Evolutionary conservation across 1,284 basidiomycete genomes (phyloP).

Genomic region (Puccinia novopanici): DNA sequence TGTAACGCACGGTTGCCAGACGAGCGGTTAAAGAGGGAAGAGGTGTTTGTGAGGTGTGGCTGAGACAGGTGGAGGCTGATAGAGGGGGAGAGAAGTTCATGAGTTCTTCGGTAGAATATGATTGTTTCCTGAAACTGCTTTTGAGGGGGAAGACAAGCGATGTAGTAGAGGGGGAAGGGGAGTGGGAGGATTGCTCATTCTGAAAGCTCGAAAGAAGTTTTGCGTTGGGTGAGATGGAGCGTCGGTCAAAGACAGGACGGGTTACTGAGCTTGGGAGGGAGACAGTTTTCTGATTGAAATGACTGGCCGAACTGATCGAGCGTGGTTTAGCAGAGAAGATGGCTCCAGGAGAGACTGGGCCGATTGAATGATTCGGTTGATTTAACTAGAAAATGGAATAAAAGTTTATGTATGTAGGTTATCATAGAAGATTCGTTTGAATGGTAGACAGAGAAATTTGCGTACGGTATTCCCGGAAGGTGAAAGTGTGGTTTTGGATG

Average conservation of each 20-base stretch:
- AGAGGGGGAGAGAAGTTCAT: too few species aligned
- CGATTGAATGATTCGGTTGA: neutral
- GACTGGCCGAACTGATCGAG: neutral
- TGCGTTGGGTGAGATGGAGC: slow-evolving; percentile 40
- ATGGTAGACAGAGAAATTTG: neutral
- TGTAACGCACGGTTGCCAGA: slow-evolving; percentile 6
- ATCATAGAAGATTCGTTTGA: neutral
- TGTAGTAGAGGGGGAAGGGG: neutral
- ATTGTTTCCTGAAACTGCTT: too few species aligned
- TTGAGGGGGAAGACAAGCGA: slow-evolving; percentile 20
- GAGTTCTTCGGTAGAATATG: too few species aligned
- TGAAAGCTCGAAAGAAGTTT: slow-evolving; percentile 20
- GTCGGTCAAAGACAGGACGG: neutral
- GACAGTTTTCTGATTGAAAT: neutral
- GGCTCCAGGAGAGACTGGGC: neutral
- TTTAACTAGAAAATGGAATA: neutral
- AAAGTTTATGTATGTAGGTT: neutral
- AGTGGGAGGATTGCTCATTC: neutral
- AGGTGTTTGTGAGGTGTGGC: neutral
- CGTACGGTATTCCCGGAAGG: neutral
- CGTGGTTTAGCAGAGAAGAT: neutral
- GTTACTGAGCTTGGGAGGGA: neutral
- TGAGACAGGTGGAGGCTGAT: neutral
- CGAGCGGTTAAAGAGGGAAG: neutral
- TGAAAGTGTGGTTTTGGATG: neutral